These are phyloP conservation scores for Cardamine chenopodiifolia DNA, from an alignment of 345 rosid genomes.

Conservation along the genomic window DNA sequence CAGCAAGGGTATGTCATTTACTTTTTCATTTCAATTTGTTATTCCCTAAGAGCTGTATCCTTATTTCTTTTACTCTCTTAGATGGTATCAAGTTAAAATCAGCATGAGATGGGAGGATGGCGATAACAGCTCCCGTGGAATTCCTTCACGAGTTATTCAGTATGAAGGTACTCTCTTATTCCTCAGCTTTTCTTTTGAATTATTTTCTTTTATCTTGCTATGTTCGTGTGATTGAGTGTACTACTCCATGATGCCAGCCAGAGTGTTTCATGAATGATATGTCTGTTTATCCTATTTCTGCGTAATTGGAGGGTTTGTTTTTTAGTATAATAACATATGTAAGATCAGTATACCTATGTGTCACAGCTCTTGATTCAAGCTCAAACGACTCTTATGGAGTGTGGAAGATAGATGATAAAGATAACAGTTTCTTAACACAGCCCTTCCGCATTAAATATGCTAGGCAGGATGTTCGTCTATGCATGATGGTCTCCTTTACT, in stretches of 20 bases:
- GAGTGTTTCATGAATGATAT: neutral
- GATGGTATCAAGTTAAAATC: conserved; percentile 94
- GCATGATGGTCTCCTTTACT: conserved; percentile 76
- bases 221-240: neutral
- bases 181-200: conserved; percentile 6
- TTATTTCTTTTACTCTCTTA: conserved; percentile 29
- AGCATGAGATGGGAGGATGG: conserved; percentile 86
- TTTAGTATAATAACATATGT: neutral
- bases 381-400: conserved; percentile 63
- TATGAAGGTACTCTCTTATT: conserved; percentile 71
- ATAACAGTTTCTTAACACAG: conserved; percentile 84
- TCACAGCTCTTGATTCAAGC: conserved; percentile 71
- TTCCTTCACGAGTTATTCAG: conserved; percentile 90
- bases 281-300: neutral
- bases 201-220: neutral
- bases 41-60: neutral
- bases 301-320: neutral
- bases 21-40: neutral
- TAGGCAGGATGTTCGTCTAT: conserved; percentile 84
- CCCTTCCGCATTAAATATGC: conserved; percentile 94
- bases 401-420: conserved; percentile 90
- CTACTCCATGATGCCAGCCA: neutral
- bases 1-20: conserved; percentile 75
- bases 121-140: conserved; percentile 51
- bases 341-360: conserved; percentile 32